A percentile compares a stretch with the other conserved stretches of the same genome.
These are phyloP conservation scores for Isatis lusitanica DNA, from an alignment of 441 rosid genomes.

Conservation along the genomic window DNA sequence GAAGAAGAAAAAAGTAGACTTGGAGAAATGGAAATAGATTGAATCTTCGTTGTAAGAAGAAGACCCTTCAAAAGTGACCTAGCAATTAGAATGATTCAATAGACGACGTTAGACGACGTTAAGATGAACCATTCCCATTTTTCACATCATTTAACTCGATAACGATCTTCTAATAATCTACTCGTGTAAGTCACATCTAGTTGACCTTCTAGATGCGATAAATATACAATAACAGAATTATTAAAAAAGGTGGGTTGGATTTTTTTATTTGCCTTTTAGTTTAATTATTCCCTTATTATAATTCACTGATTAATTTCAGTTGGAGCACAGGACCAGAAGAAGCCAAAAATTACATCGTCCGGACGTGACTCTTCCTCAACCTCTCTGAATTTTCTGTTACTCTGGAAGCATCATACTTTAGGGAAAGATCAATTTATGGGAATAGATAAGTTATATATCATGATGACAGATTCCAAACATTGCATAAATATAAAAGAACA, in stretches of 20 bases:
- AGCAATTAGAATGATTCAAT: background rate
- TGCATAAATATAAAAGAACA: background rate
- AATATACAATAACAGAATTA: background rate
- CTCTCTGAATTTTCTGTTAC: background rate
- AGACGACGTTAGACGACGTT: background rate
- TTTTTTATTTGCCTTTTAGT: background rate
- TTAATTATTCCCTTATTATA: background rate
- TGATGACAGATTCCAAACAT: slow-evolving; percentile 21
- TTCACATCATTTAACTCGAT: background rate
- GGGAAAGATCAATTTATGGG: background rate
- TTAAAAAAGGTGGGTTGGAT: background rate
- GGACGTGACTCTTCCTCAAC: slow-evolving; percentile 29
- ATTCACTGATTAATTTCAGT: background rate
- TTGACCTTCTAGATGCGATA: slow-evolving; percentile 27
- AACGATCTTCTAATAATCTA: background rate
- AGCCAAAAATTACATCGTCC: background rate
- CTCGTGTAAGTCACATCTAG: slow-evolving; percentile 1
- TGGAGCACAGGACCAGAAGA: slow-evolving; percentile 8
- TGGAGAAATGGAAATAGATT: too few species aligned
- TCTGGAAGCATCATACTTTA: background rate
- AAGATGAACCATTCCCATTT: background rate
- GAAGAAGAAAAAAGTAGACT: too few species aligned
- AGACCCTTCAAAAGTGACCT: background rate
- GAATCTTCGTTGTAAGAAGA: too few species aligned
- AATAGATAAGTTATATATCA: background rate